Conservation (phyloP, 768 basidiomycete genomes). For the Lactarius sanguifluus region DNA sequence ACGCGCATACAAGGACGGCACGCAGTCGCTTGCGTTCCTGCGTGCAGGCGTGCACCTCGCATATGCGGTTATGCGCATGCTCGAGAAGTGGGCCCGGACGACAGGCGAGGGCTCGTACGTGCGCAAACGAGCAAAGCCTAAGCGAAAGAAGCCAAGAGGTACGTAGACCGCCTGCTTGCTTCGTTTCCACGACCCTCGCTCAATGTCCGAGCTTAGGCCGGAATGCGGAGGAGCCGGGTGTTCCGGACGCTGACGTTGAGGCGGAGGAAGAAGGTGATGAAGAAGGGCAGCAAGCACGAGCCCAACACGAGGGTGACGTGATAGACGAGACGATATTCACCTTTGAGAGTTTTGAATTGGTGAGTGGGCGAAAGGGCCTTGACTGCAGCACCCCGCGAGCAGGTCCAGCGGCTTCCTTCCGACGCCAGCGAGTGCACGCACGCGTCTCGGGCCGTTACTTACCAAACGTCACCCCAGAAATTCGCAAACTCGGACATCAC, state of each 20-base stretch:
- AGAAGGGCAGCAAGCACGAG: slow-evolving; percentile 49
- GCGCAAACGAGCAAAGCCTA: slow-evolving; percentile 68
- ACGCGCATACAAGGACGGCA: slow-evolving; percentile 74
- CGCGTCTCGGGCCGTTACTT: slow-evolving; percentile 21
- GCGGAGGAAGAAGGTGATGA: slow-evolving; percentile 60
- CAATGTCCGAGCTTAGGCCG: slow-evolving; percentile 14
- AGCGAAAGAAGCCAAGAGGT: slow-evolving; percentile 43
- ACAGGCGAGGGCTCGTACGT: slow-evolving; percentile 57
- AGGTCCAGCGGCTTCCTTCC: background rate
- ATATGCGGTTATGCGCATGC: slow-evolving; percentile 82
- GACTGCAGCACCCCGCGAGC: background rate
- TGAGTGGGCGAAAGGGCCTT: slow-evolving; percentile 38
- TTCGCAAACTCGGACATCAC: slow-evolving; percentile 87
- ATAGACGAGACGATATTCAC: slow-evolving; percentile 87
- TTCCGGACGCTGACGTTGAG: slow-evolving; percentile 66
- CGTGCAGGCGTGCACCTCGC: slow-evolving; percentile 83
- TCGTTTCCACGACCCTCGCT: slow-evolving; percentile 10
- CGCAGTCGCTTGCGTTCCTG: slow-evolving; percentile 77
- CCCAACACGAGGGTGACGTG: slow-evolving; percentile 46
- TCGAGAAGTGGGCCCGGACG: slow-evolving; percentile 85
- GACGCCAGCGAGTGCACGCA: slow-evolving; percentile 10
- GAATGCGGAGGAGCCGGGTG: slow-evolving; percentile 41
- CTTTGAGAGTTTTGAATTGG: slow-evolving; percentile 89
- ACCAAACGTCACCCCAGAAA: slow-evolving; percentile 52
- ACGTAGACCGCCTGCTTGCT: background rate